These are phyloP conservation scores for Simmondsia chinensis DNA, from an alignment of 148 eudicot species.

Conservation along the genomic window DNA sequence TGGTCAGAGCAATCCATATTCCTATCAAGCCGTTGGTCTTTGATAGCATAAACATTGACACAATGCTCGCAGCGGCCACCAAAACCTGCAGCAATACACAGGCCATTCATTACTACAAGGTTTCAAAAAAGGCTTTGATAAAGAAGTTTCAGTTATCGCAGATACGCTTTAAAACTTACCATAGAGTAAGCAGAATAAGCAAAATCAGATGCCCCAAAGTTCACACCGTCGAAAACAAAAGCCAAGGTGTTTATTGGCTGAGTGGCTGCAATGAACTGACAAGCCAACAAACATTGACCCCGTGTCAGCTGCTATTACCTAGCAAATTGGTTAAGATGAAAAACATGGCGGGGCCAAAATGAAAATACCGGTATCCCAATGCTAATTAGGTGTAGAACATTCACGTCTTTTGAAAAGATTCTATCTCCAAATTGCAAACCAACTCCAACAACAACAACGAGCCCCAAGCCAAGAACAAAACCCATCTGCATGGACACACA, in stretches of 20 bases:
- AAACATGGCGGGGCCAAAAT: too few species aligned
- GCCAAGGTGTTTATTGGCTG: constrained; percentile 77
- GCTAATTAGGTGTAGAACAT: constrained; percentile 47
- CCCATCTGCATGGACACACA: constrained; percentile 63
- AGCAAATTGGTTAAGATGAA: too few species aligned
- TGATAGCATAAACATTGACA: constrained; percentile 46
- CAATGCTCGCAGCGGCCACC: constrained; percentile 61
- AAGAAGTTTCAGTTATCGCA: not conserved
- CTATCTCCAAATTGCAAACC: constrained; percentile 74
- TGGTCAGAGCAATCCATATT: constrained; percentile 79
- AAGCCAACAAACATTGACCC: not conserved
- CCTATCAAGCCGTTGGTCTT: constrained; percentile 66
- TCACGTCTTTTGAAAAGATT: constrained; percentile 60
- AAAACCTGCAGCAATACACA: constrained; percentile 31
- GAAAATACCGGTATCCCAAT: constrained; percentile 74
- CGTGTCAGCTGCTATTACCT: too few species aligned
- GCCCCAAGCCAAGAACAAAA: constrained; percentile 67
- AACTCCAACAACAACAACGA: constrained; percentile 64
- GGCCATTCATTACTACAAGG: not conserved
- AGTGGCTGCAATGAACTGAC: constrained; percentile 71
- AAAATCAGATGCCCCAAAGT: constrained; percentile 85
- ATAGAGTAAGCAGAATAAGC: constrained; percentile 79
- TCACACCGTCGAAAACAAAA: constrained; percentile 75
- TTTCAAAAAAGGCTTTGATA: not conserved
- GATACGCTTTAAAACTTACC: constrained; percentile 29